Conservation (phyloP, 805 yeast species). For the Clavispora vitiphila region DNA sequence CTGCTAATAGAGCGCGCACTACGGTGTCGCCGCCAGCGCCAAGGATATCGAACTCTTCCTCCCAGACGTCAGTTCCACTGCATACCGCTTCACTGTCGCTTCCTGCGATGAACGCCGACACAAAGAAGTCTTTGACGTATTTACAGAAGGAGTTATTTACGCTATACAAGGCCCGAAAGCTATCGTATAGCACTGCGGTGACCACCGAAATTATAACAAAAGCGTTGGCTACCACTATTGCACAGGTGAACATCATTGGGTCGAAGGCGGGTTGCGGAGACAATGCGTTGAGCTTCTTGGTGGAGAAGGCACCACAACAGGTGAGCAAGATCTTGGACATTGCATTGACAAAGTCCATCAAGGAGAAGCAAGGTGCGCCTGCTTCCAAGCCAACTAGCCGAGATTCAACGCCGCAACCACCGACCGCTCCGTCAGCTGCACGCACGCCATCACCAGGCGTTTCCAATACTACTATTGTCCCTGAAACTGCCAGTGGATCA, state of each 20-base stretch:
- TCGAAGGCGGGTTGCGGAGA: constrained; percentile 78
- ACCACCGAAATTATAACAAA: constrained; percentile 83
- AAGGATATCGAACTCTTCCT: constrained; percentile 3
- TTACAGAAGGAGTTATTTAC: constrained; percentile 82
- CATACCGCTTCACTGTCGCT: background rate
- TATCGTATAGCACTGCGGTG: constrained; percentile 69
- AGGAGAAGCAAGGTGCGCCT: constrained; percentile 30
- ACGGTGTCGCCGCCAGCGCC: constrained; percentile 3
- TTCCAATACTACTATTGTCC: background rate
- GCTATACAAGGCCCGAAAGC: constrained; percentile 68
- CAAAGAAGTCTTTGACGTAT: constrained; percentile 71
- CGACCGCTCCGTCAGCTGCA: background rate
- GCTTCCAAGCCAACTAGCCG: constrained; percentile 14
- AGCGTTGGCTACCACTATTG: constrained; percentile 89
- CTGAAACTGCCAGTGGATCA: background rate
- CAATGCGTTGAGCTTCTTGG: constrained; percentile 70
- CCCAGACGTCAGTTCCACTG: constrained; percentile 1
- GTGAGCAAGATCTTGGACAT: constrained; percentile 73
- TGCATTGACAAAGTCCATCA: constrained; percentile 74
- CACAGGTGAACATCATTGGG: constrained; percentile 84
- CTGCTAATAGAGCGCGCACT: constrained; percentile 37
- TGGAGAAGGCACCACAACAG: constrained; percentile 77
- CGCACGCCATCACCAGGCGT: background rate
- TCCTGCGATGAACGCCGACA: constrained; percentile 48
- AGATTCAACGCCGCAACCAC: constrained; percentile 12